A percentile compares a stretch with the other conserved stretches of the same genome.
These are phyloP conservation scores for Blastobotrys ciferrii DNA, from an alignment of 1,139 yeast genomes.

Conservation along the genomic window DNA sequence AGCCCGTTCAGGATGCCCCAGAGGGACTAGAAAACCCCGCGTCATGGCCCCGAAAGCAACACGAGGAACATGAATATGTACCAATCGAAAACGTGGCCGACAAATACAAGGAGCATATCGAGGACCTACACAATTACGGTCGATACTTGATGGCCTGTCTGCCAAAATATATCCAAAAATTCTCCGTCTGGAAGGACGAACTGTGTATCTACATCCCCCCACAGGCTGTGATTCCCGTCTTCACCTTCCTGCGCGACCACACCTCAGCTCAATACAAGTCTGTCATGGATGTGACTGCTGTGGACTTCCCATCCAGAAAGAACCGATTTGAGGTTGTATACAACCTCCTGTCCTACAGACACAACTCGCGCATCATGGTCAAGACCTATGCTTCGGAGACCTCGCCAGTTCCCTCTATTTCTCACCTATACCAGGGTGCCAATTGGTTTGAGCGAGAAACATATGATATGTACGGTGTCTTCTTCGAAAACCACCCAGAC, in stretches of 20 bases:
- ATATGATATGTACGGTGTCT: constrained; percentile 80
- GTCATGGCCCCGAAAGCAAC: constrained; percentile 34
- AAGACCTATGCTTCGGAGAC: constrained; percentile 87
- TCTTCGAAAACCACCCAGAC: constrained; percentile 88
- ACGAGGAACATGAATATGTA: constrained; percentile 44
- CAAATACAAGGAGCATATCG: constrained; percentile 62
- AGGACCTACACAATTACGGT: constrained; percentile 81
- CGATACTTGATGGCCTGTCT: constrained; percentile 72
- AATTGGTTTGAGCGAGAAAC: constrained; percentile 92
- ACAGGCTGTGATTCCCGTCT: constrained; percentile 64
- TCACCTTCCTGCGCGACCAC: constrained; percentile 71
- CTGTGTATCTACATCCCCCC: constrained; percentile 77
- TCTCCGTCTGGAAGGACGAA: constrained; percentile 90
- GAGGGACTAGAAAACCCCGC: constrained; percentile 35
- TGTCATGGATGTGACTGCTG: constrained; percentile 81
- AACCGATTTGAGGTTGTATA: constrained; percentile 87
- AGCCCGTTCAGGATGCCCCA: constrained; percentile 29
- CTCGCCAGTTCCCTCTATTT: constrained; percentile 75
- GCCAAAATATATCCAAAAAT: constrained; percentile 82
- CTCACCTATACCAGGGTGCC: constrained; percentile 70
- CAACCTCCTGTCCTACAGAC: constrained; percentile 75
- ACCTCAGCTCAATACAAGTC: constrained; percentile 78
- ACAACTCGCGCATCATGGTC: constrained; percentile 83
- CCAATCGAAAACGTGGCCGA: constrained; percentile 80
- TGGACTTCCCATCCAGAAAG: constrained; percentile 79